A percentile compares a stretch with the other conserved stretches of the same genome.
These are phyloP conservation scores for Tuber calosporum DNA, from an alignment of 495 filamentous ascomycete genomes.

Conservation along the genomic window DNA sequence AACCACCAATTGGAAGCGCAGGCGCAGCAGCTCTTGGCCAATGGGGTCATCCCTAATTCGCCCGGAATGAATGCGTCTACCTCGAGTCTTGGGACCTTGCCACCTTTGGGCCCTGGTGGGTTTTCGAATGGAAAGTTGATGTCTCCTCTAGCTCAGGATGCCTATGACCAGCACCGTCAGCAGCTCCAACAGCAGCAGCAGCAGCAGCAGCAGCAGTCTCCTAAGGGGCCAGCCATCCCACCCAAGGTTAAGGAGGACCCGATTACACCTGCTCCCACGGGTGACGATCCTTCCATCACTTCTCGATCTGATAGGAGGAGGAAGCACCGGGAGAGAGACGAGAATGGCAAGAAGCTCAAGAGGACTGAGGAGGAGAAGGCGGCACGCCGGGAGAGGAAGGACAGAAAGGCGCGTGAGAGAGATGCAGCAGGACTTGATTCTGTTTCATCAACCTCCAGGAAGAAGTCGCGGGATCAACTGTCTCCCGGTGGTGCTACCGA, in stretches of 20 bases:
- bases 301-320: conserved; percentile 20
- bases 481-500: conserved; percentile 19
- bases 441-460: conserved; percentile 30
- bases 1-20: conserved; percentile 40
- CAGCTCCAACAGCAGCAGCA: conserved; percentile 30
- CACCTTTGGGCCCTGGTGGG: conserved; percentile 39
- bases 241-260: conserved; percentile 30
- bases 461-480: conserved; percentile 40
- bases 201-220: conserved; percentile 5
- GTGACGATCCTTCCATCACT: conserved; percentile 29
- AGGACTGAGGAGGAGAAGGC: conserved; percentile 39
- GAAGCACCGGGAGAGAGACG: conserved; percentile 37
- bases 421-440: conserved; percentile 18
- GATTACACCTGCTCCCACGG: conserved; percentile 31
- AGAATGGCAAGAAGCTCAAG: conserved; percentile 37
- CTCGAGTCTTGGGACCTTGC: conserved; percentile 38
- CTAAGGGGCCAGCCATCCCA: conserved; percentile 22
- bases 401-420: conserved; percentile 33
- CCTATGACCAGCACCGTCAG: conserved; percentile 39
- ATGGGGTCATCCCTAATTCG: conserved; percentile 31
- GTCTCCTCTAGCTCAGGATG: conserved; percentile 41
- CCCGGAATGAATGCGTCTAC: conserved; percentile 33
- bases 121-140: conserved; percentile 40
- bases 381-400: conserved; percentile 37
- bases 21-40: conserved; percentile 38